Base-by-base conservation (phyloP, 345 rosid species). In the Gynandropsis gynandra region DNA sequence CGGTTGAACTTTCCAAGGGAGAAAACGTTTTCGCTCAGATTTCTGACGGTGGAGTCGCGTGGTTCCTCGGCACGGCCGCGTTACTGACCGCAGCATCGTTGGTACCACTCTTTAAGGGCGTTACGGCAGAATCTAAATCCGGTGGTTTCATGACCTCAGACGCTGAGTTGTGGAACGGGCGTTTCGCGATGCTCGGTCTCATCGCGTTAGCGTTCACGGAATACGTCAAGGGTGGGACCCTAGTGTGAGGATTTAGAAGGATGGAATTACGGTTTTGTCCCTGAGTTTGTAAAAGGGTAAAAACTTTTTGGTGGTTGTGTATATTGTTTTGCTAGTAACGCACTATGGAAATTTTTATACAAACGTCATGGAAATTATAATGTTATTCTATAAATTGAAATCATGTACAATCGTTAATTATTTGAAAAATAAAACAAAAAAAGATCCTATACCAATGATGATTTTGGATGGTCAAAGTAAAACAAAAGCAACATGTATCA, bases 131-230 rank as follows among this genome's bases (percentile, higher is more conserved):
- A 73, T 75, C 90, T 0, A 66, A 70, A 38, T 74, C 94, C 1
- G 57, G 69, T 0, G 94, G 81, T 36, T 0, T 86, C 1, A 81
- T 81, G 95, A 89, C 89, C 0, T 83, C 95, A 9, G 74, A 85
- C 42, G 93, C 95, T 1, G 94, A 89, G 75, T 47, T 81, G 5
- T 76, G 83, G 95, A 89, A 85, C 33, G 97, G 95, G 0, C 83
- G 94, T 36, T 52, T 89, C 0, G 97, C 97, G 0, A 81, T 89
- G 97, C 41, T 85, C 9, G 97, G 97, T 31, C 60, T 85, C 16
- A 72, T 85, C 1, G 95, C 95, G 4, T 59, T 89, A 53, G 95
- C 93, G 0, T 72, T 75, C 63, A 81, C 97, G 0, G 95, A 89
- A 64, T 81, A 47, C 32, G 81, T 85, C 1, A 77, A 73, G 61